Base-by-base conservation (phyloP, 2,329 filamentous ascomycete species). In the Cladosporium sp. region DNA sequence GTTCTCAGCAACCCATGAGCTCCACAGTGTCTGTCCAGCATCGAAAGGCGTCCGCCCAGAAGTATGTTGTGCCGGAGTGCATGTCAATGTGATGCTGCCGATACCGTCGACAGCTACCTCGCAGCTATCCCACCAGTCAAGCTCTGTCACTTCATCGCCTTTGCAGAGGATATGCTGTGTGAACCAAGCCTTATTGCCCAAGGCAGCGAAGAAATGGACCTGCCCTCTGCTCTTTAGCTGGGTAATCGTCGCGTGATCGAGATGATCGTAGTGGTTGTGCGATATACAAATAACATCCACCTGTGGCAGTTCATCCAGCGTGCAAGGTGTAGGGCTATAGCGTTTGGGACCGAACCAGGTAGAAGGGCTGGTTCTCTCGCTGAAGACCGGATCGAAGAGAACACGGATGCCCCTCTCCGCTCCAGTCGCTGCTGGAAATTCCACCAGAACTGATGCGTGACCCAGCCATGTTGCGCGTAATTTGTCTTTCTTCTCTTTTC, bases 221-320 rank as follows among this genome's bases (percentile, higher is more conserved):
- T 75, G 67, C 0, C 77, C 75, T 18, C 76, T 75, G 49, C 78
- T 77, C 36, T 74, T 75, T 21, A 83, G 69, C 28, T 77, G 72
- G 66, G 71, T 77, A 47, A 87, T 73, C 0, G 82, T 82, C 21
- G 78, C 75, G 5, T 78, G 74, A 67, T 86, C 83, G 59, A 86
- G 77, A 67, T 87, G 85, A 68, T 87, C 84, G 69, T 85, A 86
- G 70, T 87, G 85, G 68, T 86, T 84, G 72, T 87, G 85, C 64
- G 80, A 84, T 58, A 87, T 84, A 66, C 80, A 75, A 3, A 87
- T 78, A 2, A 82, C 72, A 65, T 87, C 84, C 11, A 86, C 75
- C 2, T 83, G 78, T 0, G 85, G 84, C 2, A 86, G 71, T 21
- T 85, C 83, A 2, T 81, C 76, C 2, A 85, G 70, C 0, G 72